These are phyloP conservation scores for Trichophyton schoenleinii DNA, from an alignment of 2,329 filamentous ascomycete species.

Conservation along the genomic window DNA sequence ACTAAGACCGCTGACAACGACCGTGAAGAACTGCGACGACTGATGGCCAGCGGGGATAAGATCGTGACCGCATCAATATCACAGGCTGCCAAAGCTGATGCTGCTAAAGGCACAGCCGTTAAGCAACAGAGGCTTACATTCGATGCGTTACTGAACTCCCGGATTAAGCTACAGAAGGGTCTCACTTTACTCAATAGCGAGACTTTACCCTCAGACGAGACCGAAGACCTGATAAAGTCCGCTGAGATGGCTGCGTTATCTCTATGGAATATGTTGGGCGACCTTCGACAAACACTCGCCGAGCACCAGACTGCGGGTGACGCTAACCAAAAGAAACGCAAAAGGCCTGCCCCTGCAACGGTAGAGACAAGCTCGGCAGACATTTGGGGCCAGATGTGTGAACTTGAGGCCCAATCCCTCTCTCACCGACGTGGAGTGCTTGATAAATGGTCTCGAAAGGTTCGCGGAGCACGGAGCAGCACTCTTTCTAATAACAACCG, in stretches of 20 bases:
- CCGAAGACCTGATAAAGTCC: slow-evolving; percentile 48
- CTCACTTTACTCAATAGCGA: slow-evolving; percentile 50
- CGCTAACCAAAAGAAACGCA: slow-evolving; percentile 32
- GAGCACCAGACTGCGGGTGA: slow-evolving; percentile 24
- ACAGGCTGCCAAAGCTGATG: slow-evolving; percentile 60
- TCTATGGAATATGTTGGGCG: slow-evolving; percentile 60
- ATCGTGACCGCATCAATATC: slow-evolving; percentile 51
- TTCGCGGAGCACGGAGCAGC: slow-evolving; percentile 39
- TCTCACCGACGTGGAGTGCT: slow-evolving; percentile 58
- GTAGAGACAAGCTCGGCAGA: slow-evolving; percentile 44
- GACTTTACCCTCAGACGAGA: slow-evolving; percentile 17
- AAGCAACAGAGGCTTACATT: slow-evolving; percentile 76
- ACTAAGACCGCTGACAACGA: slow-evolving; percentile 21
- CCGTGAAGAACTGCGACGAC: slow-evolving; percentile 50
- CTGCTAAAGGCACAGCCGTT: slow-evolving; percentile 73
- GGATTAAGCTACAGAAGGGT: slow-evolving; percentile 88
- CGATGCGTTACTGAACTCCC: slow-evolving; percentile 74
- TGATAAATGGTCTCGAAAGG: slow-evolving; percentile 82
- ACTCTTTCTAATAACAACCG: slow-evolving; percentile 38
- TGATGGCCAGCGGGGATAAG: slow-evolving; percentile 57
- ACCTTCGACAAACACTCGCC: slow-evolving; percentile 29
- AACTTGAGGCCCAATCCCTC: slow-evolving; percentile 48
- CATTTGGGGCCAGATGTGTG: slow-evolving; percentile 61
- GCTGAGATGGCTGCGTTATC: slow-evolving; percentile 77
- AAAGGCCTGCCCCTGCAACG: slow-evolving; percentile 39